Conservation (phyloP, 2,329 filamentous ascomycete species). For the Septoria linicola region DNA sequence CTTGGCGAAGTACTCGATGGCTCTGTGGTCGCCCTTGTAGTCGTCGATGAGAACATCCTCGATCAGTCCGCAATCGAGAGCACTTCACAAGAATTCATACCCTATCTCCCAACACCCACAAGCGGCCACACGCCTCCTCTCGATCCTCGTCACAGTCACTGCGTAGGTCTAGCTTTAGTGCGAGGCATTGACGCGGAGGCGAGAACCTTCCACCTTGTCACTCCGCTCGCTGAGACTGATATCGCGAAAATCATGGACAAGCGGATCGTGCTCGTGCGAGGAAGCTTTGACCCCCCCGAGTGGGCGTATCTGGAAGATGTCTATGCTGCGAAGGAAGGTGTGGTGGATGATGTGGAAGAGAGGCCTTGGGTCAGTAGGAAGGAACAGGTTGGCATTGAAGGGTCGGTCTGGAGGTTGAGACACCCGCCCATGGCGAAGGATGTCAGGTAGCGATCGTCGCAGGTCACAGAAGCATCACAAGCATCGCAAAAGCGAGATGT, state of each 20-base stretch:
- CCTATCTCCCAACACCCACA: slow-evolving; percentile 59
- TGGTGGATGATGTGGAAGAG: slow-evolving; percentile 15
- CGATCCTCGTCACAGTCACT: slow-evolving; percentile 58
- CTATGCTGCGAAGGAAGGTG: slow-evolving; percentile 36
- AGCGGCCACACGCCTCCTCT: slow-evolving; percentile 51
- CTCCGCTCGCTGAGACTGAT: slow-evolving; percentile 51
- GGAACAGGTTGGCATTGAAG: slow-evolving; percentile 35
- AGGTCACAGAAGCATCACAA: too few relatives aligned
- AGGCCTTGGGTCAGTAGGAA: slow-evolving; percentile 34
- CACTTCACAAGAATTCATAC: slow-evolving; percentile 56
- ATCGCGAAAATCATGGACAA: slow-evolving; percentile 23
- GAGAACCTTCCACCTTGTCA: slow-evolving; percentile 62
- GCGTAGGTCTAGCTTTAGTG: slow-evolving; percentile 67
- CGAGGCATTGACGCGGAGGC: slow-evolving; percentile 62
- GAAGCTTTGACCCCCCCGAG: slow-evolving; percentile 65
- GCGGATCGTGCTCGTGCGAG: slow-evolving; percentile 63
- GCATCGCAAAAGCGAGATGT: too few relatives aligned
- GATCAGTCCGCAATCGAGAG: slow-evolving; percentile 36
- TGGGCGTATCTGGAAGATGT: slow-evolving; percentile 70
- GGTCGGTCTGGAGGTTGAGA: slow-evolving; percentile 35
- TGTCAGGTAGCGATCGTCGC: neutral
- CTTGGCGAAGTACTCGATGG: slow-evolving; percentile 68
- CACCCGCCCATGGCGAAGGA: slow-evolving; percentile 33
- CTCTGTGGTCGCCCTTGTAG: slow-evolving; percentile 65
- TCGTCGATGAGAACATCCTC: slow-evolving; percentile 48